Conservation (phyloP, 1,284 basidiomycete genomes). For the Tilletia horrida region DNA sequence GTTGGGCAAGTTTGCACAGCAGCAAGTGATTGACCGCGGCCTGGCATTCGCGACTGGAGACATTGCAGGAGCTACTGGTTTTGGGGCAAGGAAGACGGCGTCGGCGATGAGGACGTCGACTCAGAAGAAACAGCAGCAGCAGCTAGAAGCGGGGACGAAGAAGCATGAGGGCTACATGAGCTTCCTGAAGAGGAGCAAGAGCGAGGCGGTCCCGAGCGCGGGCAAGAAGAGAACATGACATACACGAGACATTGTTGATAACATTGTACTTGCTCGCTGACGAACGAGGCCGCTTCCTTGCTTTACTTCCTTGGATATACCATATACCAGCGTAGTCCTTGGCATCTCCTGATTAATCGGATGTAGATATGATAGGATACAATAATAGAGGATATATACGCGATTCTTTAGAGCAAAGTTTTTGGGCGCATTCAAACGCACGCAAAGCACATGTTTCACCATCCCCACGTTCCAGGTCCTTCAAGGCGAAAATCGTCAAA, state of each 20-base stretch:
- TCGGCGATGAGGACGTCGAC: not conserved
- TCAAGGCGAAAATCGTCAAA: not conserved
- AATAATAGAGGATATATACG: no score
- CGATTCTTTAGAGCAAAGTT: no score
- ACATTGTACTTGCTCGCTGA: no score
- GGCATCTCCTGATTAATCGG: no score
- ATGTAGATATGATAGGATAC: no score
- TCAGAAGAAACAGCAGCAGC: not conserved
- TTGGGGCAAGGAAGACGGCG: not conserved
- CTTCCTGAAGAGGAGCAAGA: not conserved
- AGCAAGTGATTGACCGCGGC: not conserved
- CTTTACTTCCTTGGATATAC: no score
- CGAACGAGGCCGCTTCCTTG: no score
- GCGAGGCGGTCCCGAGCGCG: not conserved
- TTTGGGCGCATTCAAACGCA: not conserved
- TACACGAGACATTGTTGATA: no score
- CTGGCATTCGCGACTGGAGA: not conserved
- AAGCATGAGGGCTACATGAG: not conserved
- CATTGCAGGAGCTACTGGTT: not conserved
- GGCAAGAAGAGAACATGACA: no score
- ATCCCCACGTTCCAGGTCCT: slow-evolving; percentile 15
- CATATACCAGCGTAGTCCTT: no score
- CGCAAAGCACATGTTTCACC: not conserved
- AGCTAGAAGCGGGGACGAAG: not conserved
- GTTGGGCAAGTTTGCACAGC: not conserved